Base-by-base conservation (phyloP, 2,329 filamentous ascomycete genomes). In the Pseudomassariella vexata region DNA sequence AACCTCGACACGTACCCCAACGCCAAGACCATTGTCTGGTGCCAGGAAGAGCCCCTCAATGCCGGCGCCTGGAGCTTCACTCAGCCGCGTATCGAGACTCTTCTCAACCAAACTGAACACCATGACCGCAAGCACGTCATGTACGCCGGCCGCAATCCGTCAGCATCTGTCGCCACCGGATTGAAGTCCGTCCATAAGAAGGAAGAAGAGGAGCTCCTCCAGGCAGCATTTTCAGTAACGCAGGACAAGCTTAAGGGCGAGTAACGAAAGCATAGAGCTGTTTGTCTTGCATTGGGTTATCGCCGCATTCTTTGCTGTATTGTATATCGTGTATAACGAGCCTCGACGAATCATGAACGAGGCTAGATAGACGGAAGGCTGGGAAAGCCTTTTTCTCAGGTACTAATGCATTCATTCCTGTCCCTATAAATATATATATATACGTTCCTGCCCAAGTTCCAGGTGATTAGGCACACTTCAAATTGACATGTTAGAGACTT, bases 1-100 rank as follows among this genome's bases (percentile, higher is more conserved):
- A 96, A 96, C 70, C 76, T 98, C 34, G 90, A 98, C 70, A 79
- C 70, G 62, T 98, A 98, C 71, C 87, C 89, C 57, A 98, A 98
- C 62, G 90, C 90, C 49, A 86, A 95, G 75, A 90, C 88, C 44
- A 88, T 98, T 46, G 88, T 98, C 42, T 98, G 89, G 89, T 82
- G 79, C 48, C 92, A 98, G 66, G 92, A 98, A 62, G 92, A 98
- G 70, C 92, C 92, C 19, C 77, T 98, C 38, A 98, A 98, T 59
- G 92, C 92, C 7, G 92, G 92, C 60, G 86, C 86, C 28, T 98
- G 92, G 92, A 88, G 79, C 57, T 96, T 92, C 66, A 85, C 82
- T n/a, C 92, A 98, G 67, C 92, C 92, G 19, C 83, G 92, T 55
- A 88, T 98, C 44, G 92, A 98, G 77, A 98, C 90, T 7, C 67